Evolutionary conservation across 108 stramenopile species (phyloP), one percentile per base, ranked within the genome.

Genomic region (Fistulifera solaris): DNA sequence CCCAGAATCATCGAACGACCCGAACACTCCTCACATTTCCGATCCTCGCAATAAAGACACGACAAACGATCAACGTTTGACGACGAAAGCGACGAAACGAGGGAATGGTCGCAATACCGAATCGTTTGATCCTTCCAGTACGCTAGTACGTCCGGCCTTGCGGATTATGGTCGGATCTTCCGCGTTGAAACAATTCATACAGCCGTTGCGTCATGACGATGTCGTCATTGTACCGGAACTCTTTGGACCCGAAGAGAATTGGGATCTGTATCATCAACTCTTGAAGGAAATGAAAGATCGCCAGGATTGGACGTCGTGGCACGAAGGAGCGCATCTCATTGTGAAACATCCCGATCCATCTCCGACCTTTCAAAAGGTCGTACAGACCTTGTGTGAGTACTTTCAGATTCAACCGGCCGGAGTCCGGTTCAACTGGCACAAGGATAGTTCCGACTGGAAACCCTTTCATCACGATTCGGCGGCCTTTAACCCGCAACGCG

Each of bases 381-480:
- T 81, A 56, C 62, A 77, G 38, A 44, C 65, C 13, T 51, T 92
- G 40, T 78, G 80, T 59, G 68, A 80, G n/a, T 92, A 81, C 56
- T 92, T 92, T 63, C 44, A 68, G 26, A 76, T 92, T 22, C 24
- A 54, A 31, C 69, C 68, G 27, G 41, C 69, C 27, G 84, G 84
- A 16, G 78, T 76, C 3, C 63, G 90, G 23, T 86, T 93, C 61
- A 93, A 93, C 67, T 93, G 89, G 89, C 87, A 92, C 71, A 62
- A 73, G 39, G 83, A 87, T 72, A 65, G 62, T 43, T 61, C 62
- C 10, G 90, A 86, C 67, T 93, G 90, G 90, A 88, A 87, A 58
- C 86, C 90, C 53, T 87, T 93, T 65, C 90, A 93, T 76, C 90
- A 93, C 62, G 90, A 93, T 73, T 81, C 79, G 22, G 91, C 91